Evolutionary conservation across 1,139 yeast genomes (phyloP).

Genomic region (Scheffersomyces segobiensis): DNA sequence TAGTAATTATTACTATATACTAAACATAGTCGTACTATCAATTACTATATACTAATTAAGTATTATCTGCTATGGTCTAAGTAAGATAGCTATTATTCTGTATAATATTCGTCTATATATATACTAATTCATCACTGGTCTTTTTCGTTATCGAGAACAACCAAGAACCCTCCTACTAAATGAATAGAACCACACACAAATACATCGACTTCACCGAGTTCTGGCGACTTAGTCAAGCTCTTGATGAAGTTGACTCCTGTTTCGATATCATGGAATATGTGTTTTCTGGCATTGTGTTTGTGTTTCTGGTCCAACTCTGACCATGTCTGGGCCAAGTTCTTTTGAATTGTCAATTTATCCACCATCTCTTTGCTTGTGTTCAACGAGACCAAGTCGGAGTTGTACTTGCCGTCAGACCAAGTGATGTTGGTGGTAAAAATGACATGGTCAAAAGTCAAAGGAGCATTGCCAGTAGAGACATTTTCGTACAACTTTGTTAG

Average conservation of each 20-base stretch:
- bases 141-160: constrained; percentile 64
- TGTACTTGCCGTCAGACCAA: constrained; percentile 80
- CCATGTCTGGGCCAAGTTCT: constrained; percentile 73
- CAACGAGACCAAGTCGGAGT: constrained; percentile 80
- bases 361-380: constrained; percentile 74
- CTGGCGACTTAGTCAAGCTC: constrained; percentile 35
- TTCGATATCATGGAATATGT: constrained; percentile 75
- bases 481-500: constrained; percentile 53
- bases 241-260: constrained; percentile 60
- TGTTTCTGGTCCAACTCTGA: constrained; percentile 45
- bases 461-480: constrained; percentile 24
- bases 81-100: not conserved
- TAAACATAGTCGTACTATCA: too few relatives aligned
- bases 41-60: not conserved
- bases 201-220: constrained; percentile 53
- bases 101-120: not conserved
- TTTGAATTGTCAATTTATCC: constrained; percentile 80
- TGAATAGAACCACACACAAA: constrained; percentile 94
- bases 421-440: constrained; percentile 91
- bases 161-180: constrained; percentile 89
- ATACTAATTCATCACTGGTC: constrained; percentile 16
- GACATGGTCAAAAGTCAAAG: constrained; percentile 63
- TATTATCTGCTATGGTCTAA: not conserved
- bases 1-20: not conserved
- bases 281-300: constrained; percentile 34